Conservation (phyloP, 768 basidiomycete genomes). For the Leucogyrophana mollusca region DNA sequence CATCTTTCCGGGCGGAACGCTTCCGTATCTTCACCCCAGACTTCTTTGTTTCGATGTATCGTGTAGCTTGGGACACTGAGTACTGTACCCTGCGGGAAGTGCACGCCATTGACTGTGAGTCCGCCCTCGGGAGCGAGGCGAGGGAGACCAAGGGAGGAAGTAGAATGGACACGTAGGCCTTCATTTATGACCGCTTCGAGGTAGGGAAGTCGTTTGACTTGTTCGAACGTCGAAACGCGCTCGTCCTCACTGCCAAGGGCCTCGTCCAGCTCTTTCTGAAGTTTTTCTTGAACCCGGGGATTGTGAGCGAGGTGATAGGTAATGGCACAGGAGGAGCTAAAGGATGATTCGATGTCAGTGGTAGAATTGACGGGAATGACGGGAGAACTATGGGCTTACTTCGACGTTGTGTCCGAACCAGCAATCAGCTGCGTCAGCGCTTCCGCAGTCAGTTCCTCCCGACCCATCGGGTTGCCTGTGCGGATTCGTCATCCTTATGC, state of each 20-base stretch:
- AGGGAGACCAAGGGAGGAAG: slow-evolving; percentile 81
- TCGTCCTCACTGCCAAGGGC: slow-evolving; percentile 60
- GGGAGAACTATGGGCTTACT: slow-evolving; percentile 46
- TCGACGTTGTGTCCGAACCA: slow-evolving; percentile 91
- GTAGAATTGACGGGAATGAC: slow-evolving; percentile 1
- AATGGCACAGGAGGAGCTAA: slow-evolving; percentile 86
- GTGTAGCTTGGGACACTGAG: slow-evolving; percentile 82
- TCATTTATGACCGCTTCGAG: slow-evolving; percentile 89
- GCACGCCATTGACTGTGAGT: slow-evolving; percentile 46
- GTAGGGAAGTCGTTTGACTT: slow-evolving; percentile 74
- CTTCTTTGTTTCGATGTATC: slow-evolving; percentile 66
- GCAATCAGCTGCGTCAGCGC: slow-evolving; percentile 84
- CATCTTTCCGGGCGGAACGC: slow-evolving; percentile 81
- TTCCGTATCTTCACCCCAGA: slow-evolving; percentile 82
- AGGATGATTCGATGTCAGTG: not conserved
- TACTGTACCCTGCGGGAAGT: slow-evolving; percentile 73
- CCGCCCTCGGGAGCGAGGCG: slow-evolving; percentile 77
- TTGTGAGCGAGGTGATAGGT: slow-evolving; percentile 78
- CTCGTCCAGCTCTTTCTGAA: slow-evolving; percentile 74
- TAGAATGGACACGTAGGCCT: slow-evolving; percentile 80
- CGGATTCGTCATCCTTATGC: no score
- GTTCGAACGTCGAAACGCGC: slow-evolving; percentile 57
- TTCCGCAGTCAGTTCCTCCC: slow-evolving; percentile 85
- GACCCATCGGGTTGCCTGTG: slow-evolving; percentile 76
- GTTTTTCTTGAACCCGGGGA: slow-evolving; percentile 61